Evolutionary conservation across 2,329 filamentous ascomycete species (phyloP).

Genomic region (Alternaria sp.): DNA sequence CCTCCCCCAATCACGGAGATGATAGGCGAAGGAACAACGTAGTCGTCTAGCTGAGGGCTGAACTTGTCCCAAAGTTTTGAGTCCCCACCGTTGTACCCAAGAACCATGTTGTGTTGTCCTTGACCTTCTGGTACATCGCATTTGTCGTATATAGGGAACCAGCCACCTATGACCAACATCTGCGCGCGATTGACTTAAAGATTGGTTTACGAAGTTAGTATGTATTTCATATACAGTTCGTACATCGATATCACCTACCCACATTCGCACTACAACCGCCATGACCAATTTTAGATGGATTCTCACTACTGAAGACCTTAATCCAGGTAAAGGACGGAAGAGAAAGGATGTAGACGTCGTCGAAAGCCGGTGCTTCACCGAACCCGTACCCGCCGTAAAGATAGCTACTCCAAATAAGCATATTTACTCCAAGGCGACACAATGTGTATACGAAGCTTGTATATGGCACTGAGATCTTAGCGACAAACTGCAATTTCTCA

Average conservation of each 20-base stretch:
- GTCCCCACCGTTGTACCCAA: conserved; percentile 59
- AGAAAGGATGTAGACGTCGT: conserved; percentile 70
- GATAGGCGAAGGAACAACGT: conserved; percentile 64
- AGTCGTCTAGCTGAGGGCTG: conserved; percentile 59
- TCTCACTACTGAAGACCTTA: conserved; percentile 57
- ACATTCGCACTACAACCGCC: conserved; percentile 66
- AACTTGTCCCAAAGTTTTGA: conserved; percentile 63
- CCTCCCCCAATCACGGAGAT: conserved; percentile 57
- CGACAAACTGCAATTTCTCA: background rate
- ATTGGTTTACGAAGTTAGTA: background rate
- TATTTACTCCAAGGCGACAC: background rate
- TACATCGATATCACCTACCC: background rate
- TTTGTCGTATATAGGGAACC: conserved; percentile 55
- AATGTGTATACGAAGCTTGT: background rate
- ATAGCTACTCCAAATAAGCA: conserved; percentile 56
- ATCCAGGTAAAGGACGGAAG: conserved; percentile 72
- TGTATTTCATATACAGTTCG: background rate
- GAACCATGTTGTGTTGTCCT: conserved; percentile 66
- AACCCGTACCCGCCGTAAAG: conserved; percentile 68
- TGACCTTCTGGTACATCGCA: conserved; percentile 65
- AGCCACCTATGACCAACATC: conserved; percentile 71
- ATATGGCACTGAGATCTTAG: background rate
- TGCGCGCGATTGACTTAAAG: conserved; percentile 59
- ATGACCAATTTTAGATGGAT: conserved; percentile 56
- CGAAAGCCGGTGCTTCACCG: conserved; percentile 61